Evolutionary conservation across 2,329 filamentous ascomycete species (phyloP), one percentile per base, ranked within the genome.

Genomic region (Xylariaceae sp.): DNA sequence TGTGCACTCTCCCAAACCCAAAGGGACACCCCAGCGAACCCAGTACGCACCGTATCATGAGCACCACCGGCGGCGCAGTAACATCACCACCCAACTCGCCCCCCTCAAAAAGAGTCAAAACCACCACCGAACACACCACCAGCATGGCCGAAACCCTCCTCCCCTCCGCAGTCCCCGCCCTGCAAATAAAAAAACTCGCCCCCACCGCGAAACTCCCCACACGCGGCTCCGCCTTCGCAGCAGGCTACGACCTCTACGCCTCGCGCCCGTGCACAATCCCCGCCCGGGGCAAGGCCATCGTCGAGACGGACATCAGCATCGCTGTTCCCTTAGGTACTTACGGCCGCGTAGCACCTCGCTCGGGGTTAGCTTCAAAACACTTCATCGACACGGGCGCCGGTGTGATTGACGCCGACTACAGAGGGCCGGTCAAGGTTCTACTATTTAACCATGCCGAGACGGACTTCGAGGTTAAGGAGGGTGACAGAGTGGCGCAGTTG

Each of bases 391-490:
- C 88, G 0, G 90, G 94, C 52, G 93, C 93, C 0, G 93, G 93
- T 44, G 93, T 98, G 54, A 97, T 98, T 59, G 93, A 98, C 67
- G 91, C 92, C 25, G 93, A 98, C 69, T 98, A 98, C 74, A 81
- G 93, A 27, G 93, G 93, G 17, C 87, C 87, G 56, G 85, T 98
- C 60, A 95, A 94, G 75, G 86, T 98, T 21, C 77, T 98, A 55
- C 80, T 98, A 42, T 97, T 97, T 69, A 98, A 98, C 72, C 85
- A 95, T 67, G 79, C 78, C 41, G 90, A 95, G 40, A 70, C 71
- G 33, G 90, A 95, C 65, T 97, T 94, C 63, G 75, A 71, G 54
- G 75, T 98, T 55, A 85, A 85, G 61, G 83, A 86, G 63, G 92
- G 92, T 40, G 93, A 98, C 68, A 85, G 93, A 42, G 75, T 98